Conservation (phyloP, 768 basidiomycete genomes). For the Solioccasus polychromus region DNA sequence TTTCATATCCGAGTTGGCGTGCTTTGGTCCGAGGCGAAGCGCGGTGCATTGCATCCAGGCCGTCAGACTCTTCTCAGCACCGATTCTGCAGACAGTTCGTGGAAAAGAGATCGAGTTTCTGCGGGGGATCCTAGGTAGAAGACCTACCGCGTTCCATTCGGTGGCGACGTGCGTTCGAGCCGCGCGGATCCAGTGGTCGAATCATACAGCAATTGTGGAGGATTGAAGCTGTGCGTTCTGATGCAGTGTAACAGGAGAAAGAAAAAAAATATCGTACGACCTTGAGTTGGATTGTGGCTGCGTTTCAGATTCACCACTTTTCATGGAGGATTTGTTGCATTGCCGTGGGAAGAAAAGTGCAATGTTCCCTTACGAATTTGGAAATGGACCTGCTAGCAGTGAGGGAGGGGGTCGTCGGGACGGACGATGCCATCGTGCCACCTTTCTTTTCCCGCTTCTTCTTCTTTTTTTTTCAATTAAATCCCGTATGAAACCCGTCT, state of each 20-base stretch:
- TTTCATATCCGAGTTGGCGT: no score
- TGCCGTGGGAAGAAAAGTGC: slow-evolving; percentile 7
- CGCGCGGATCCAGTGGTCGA: slow-evolving; percentile 8
- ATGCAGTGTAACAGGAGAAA: no score
- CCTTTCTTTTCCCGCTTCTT: no score
- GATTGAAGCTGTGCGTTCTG: background rate
- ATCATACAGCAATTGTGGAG: background rate
- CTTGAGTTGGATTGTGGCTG: slow-evolving; percentile 2
- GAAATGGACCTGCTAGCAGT: no score
- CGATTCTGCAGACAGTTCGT: no score
- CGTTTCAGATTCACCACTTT: slow-evolving; percentile 7
- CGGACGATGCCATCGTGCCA: background rate
- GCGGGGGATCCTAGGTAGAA: background rate
- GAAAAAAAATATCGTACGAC: slow-evolving; percentile 3
- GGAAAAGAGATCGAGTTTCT: no score
- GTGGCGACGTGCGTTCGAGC: no score
- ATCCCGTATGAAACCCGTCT: background rate
- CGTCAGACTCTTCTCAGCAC: no score
- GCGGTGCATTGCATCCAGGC: slow-evolving; percentile 1
- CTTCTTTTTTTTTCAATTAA: no score
- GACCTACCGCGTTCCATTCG: slow-evolving; percentile 1
- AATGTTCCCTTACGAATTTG: background rate
- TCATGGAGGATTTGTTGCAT: background rate
- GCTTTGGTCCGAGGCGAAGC: slow-evolving; percentile 26
- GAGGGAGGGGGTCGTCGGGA: no score